Conservation (phyloP, 139 green algal genomes). For the Chlamydomonas sp. region DNA sequence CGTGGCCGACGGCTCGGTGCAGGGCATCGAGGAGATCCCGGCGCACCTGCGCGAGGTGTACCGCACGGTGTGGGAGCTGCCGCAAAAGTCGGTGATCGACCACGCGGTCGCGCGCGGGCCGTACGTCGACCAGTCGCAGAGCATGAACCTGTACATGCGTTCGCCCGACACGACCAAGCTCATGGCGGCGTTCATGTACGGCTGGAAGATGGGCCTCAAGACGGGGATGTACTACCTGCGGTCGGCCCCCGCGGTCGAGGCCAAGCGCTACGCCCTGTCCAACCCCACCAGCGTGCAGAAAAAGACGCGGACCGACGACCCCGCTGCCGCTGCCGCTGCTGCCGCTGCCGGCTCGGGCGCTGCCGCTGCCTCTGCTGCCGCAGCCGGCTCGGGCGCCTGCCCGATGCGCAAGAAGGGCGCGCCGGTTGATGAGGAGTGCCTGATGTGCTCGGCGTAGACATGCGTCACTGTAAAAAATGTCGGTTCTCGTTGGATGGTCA, state of each 20-base stretch:
- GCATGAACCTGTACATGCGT: conserved; percentile 45
- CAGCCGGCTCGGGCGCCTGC: too few relatives aligned
- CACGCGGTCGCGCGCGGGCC: conserved; percentile 16
- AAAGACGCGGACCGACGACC: too few relatives aligned
- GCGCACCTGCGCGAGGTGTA: conserved; percentile 16
- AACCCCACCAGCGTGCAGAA: too few relatives aligned
- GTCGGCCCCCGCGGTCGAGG: conserved; percentile 20
- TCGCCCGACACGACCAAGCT: conserved; percentile 55
- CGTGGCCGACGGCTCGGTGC: conserved; percentile 24
- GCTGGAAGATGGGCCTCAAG: conserved; percentile 47
- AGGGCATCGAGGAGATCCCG: conserved; percentile 12
- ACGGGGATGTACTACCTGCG: conserved; percentile 46
- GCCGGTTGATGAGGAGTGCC: too few relatives aligned
- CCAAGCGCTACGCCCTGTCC: conserved; percentile 32
- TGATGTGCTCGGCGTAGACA: too few relatives aligned
- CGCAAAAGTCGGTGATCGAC: conserved; percentile 18
- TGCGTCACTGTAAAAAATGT: too few relatives aligned
- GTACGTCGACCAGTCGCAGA: conserved; percentile 28
- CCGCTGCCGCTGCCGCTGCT: too few relatives aligned
- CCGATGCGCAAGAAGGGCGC: too few relatives aligned
- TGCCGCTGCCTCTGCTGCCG: too few relatives aligned
- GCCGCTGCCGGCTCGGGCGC: too few relatives aligned
- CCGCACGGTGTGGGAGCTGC: conserved; percentile 33
- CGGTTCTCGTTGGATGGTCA: too few relatives aligned
- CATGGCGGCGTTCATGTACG: conserved; percentile 58